Conservation (phyloP, 1,284 basidiomycete species). For the Cerrena zonata region DNA sequence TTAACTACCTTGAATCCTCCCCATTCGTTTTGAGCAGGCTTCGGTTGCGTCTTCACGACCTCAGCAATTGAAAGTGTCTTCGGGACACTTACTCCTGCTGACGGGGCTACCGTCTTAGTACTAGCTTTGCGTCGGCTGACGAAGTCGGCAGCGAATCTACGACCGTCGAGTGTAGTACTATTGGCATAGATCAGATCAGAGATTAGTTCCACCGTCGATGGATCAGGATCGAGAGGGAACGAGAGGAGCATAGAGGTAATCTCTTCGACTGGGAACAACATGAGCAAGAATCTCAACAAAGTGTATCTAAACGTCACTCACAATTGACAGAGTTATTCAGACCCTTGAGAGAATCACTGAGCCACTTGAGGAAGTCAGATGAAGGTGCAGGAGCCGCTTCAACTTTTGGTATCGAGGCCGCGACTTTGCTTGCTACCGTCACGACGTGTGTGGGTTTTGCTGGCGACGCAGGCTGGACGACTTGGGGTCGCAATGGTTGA, state of each 20-base stretch:
- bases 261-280: constrained; percentile 68
- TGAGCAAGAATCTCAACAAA: constrained; percentile 11
- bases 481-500: constrained; percentile 10
- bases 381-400: constrained; percentile 65
- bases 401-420: constrained; percentile 34
- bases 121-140: constrained; percentile 81
- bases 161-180: constrained; percentile 89
- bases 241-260: constrained; percentile 87
- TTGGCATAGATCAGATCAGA: constrained; percentile 90
- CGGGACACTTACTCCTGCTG: too few relatives aligned
- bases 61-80: constrained; percentile 75
- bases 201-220: constrained; percentile 80
- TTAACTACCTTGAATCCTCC: constrained; percentile 86
- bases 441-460: constrained; percentile 18
- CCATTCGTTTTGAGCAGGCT: constrained; percentile 69
- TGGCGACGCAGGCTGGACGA: constrained; percentile 31
- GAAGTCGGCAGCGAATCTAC: constrained; percentile 90
- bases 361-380: constrained; percentile 91
- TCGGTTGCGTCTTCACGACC: constrained; percentile 84
- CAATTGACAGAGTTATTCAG: constrained; percentile 77
- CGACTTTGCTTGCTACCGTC: constrained; percentile 38
- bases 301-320: constrained; percentile 32
- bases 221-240: constrained; percentile 84
- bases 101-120: constrained; percentile 42
- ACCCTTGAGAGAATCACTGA: constrained; percentile 83